These are phyloP conservation scores for Chrysoporthe deuterocubensis DNA, from an alignment of 2,329 filamentous ascomycete species.

Conservation along the genomic window DNA sequence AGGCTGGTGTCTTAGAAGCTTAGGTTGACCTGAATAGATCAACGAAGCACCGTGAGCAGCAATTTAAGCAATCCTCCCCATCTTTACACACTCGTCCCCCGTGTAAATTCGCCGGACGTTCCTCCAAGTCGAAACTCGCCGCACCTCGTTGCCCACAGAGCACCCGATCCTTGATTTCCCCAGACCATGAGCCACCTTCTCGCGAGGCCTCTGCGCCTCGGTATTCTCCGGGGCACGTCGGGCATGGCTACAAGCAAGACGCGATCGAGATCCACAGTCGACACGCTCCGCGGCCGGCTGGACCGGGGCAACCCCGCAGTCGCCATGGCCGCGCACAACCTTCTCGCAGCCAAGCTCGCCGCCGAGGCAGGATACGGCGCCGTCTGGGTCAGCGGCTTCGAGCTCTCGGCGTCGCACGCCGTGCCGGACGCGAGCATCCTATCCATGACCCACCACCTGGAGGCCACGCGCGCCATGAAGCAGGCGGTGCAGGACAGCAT, in stretches of 20 bases:
- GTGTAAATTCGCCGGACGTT: not conserved
- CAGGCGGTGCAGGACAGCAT: conserved; percentile 37
- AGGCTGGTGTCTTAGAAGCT: not conserved
- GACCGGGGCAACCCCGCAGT: not conserved
- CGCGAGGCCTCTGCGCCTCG: not conserved
- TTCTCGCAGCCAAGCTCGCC: conserved; percentile 3
- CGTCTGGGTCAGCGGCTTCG: conserved; percentile 10
- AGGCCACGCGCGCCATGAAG: not conserved
- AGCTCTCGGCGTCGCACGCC: conserved; percentile 2
- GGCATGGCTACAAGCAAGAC: not conserved
- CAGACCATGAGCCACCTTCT: not conserved
- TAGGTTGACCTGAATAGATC: not conserved
- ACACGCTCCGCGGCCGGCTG: not conserved
- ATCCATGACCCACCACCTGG: conserved; percentile 5
- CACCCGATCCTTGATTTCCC: not conserved
- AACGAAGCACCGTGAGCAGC: not conserved
- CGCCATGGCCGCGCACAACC: conserved; percentile 6
- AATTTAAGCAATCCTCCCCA: not conserved
- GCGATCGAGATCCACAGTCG: not conserved
- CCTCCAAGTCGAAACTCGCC: not conserved
- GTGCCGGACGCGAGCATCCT: conserved; percentile 9
- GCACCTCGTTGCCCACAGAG: not conserved
- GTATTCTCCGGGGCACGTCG: not conserved
- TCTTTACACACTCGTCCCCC: not conserved
- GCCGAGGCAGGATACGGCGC: conserved; percentile 2